phyloP scores from a whole-genome alignment of 805 yeast genomes.

The Pichia sporocuriosa region DNA sequence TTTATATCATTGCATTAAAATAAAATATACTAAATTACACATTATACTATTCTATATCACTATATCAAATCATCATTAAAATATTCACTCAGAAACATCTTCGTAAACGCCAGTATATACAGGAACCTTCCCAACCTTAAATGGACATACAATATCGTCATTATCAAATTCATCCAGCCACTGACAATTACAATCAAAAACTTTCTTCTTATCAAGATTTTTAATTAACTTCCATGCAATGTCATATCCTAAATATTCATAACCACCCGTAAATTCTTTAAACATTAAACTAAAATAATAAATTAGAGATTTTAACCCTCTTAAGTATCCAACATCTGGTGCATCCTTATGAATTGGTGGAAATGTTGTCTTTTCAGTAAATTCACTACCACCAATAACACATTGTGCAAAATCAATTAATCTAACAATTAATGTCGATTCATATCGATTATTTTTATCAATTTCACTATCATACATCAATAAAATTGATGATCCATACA shows the following conservation, averaged over 20 bases:
- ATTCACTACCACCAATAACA: slow-evolving; percentile 55
- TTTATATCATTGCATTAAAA: too few relatives aligned
- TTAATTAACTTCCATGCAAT: slow-evolving; percentile 17
- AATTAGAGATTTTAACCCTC: slow-evolving; percentile 73
- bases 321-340: slow-evolving; percentile 77
- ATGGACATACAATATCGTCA: slow-evolving; percentile 20
- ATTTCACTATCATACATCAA: slow-evolving; percentile 78
- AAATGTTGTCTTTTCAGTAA: slow-evolving; percentile 40
- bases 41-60: neutral
- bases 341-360: slow-evolving; percentile 63
- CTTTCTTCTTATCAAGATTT: slow-evolving; percentile 15
- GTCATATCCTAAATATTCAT: slow-evolving; percentile 16
- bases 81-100: slow-evolving; percentile 24
- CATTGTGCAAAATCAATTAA: slow-evolving; percentile 96
- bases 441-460: slow-evolving; percentile 11
- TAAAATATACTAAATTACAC: neutral
- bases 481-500: slow-evolving; percentile 86
- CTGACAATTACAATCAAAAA: slow-evolving; percentile 19
- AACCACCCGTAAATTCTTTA: slow-evolving; percentile 41
- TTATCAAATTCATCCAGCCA: slow-evolving; percentile 34
- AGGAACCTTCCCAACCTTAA: slow-evolving; percentile 21
- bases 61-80: neutral
- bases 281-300: slow-evolving; percentile 60
- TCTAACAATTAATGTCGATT: slow-evolving; percentile 41
- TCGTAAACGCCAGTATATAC: slow-evolving; percentile 19